Percentiles rank a stretch among this genome's conserved stretches.
phyloP scores from a whole-genome alignment of 345 rosid genomes.

The Bruguiera sexangula region DNA sequence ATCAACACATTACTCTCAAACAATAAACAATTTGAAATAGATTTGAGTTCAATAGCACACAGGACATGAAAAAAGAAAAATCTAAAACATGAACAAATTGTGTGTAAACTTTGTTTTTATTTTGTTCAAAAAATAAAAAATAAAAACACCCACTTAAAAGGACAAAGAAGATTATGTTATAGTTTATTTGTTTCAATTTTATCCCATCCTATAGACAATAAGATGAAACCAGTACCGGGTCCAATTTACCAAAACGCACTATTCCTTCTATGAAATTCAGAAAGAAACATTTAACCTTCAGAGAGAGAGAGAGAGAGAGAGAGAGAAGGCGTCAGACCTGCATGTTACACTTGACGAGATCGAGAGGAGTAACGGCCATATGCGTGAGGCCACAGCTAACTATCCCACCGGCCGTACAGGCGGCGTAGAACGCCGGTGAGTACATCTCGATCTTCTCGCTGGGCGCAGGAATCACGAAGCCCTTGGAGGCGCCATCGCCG shows the following conservation, averaged over 20 bases:
- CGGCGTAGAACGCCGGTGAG: constrained; percentile 76
- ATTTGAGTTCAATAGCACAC: too few relatives aligned
- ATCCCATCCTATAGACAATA: too few relatives aligned
- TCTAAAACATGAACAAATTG: too few relatives aligned
- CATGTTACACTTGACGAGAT: constrained; percentile 97
- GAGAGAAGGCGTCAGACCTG: constrained; percentile 49
- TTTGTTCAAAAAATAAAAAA: too few relatives aligned
- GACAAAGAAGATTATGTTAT: too few relatives aligned
- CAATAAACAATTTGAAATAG: neutral
- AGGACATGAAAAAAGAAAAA: too few relatives aligned
- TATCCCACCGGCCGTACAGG: constrained; percentile 73
- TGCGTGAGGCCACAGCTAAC: constrained; percentile 84
- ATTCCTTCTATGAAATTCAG: neutral
- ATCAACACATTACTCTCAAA: neutral
- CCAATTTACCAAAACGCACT: neutral
- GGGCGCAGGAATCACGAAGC: constrained; percentile 54
- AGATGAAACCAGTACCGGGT: too few relatives aligned
- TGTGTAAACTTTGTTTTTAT: too few relatives aligned
- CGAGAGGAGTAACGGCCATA: constrained; percentile 85
- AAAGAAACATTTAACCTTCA: neutral
- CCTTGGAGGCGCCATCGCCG: constrained; percentile 8
- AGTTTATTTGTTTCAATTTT: too few relatives aligned
- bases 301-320: neutral
- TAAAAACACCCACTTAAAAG: too few relatives aligned
- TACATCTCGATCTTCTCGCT: constrained; percentile 68